Evolutionary conservation across 2,329 filamentous ascomycete species (phyloP).

Genomic region (Colletotrichum truncatum): DNA sequence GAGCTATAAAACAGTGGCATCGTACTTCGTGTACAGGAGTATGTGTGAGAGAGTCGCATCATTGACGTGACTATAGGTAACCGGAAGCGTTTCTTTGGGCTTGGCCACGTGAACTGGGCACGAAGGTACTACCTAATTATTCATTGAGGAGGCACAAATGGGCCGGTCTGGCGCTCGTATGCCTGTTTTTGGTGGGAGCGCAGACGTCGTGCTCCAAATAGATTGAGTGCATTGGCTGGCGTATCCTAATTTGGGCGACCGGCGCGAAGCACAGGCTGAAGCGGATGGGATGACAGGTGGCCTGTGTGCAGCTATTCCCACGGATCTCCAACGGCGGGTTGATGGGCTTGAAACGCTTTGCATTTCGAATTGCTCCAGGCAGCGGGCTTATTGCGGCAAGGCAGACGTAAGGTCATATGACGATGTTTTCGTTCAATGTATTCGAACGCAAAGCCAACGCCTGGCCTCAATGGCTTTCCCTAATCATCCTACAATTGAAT

Average conservation of each 20-base stretch:
- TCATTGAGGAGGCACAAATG: neutral
- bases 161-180: neutral
- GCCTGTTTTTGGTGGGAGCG: neutral
- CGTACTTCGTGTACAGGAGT: too few species aligned
- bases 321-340: neutral
- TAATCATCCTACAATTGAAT: neutral
- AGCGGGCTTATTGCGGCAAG: too few species aligned
- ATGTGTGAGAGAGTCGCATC: conserved; percentile 4
- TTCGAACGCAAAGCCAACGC: neutral
- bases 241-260: neutral
- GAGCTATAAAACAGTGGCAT: conserved; percentile 11
- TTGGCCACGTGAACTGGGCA: too few species aligned
- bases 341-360: neutral
- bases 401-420: neutral
- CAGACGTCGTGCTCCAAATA: neutral
- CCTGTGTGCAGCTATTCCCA: conserved; percentile 13
- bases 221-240: neutral
- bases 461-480: neutral
- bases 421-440: neutral
- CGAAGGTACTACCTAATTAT: neutral
- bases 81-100: too few species aligned
- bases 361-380: too few species aligned
- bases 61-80: neutral
- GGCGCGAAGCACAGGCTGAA: neutral
- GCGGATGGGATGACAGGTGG: conserved; percentile 10